Evolutionary conservation across 2,329 filamentous ascomycete species (phyloP), one percentile per base, ranked within the genome.

Genomic region (Colletotrichum destructivum): DNA sequence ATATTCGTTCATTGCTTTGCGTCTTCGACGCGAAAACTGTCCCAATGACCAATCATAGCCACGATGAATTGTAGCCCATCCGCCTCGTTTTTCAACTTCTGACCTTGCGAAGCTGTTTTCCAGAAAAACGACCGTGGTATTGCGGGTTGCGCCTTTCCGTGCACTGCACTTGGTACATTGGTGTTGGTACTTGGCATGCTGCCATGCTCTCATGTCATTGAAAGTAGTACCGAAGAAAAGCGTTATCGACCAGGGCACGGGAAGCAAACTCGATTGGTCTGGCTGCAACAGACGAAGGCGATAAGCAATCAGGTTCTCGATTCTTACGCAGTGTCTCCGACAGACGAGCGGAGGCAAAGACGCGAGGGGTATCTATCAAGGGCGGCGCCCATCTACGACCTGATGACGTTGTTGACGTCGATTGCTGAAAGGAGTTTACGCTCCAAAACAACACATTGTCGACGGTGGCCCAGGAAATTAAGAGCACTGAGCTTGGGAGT

Each of bases 201-300:
- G 3, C 0, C 55, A 2, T 67, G 65, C 2, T 23, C 2, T 3
- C 57, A 56, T 1, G 65, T 67, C 2, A 26, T 62, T 0, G 65
- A 62, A 13, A 55, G 47, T 0, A 62, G 57, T 7, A 67, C 57
- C 0, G 5, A 2, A 15, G 65, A 62, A 21, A 1, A 47, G 7
- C 1, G 8, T 2, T 62, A n/a, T 31, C 16, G 21, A 9, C 4
- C 56, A 18, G 13, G 6, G 2, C 1, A 40, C 2, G 21, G 40
- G 7, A 62, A 13, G 13, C 15, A 4, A 6, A 26, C 38, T 6
- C 47, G 40, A 1, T 11, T 62, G 40, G 16, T 62, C 2, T 67
- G 65, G 65, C 40, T 67, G 2, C 57, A 67, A n/a, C 38, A 40
- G 21, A 62, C 5, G 2, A 62, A 67, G 9, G 62, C 57, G 1